These are phyloP conservation scores for Xerocomus spinulosus DNA, from an alignment of 768 basidiomycete genomes.

Conservation along the genomic window DNA sequence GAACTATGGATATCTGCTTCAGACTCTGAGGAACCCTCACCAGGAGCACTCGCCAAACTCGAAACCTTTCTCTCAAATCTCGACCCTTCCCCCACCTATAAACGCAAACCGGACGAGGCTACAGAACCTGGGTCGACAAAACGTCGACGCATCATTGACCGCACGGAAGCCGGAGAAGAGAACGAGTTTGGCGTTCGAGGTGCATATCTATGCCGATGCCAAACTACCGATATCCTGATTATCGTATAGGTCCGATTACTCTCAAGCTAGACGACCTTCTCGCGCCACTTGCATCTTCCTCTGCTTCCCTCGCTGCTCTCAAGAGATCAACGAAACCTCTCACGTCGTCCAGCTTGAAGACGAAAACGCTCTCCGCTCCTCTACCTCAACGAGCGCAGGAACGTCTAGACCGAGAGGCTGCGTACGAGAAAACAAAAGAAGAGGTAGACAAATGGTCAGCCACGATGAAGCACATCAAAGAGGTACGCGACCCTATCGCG, in stretches of 20 bases:
- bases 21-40: constrained; percentile 46
- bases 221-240: constrained; percentile 3
- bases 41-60: constrained; percentile 63
- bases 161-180: constrained; percentile 75
- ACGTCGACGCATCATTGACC: constrained; percentile 59
- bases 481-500: constrained; percentile 42
- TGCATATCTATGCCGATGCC: constrained; percentile 14
- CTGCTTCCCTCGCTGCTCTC: constrained; percentile 55
- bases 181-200: constrained; percentile 72
- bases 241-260: constrained; percentile 34
- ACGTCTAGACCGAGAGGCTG: constrained; percentile 86
- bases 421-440: constrained; percentile 87
- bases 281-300: constrained; percentile 61
- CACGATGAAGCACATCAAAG: constrained; percentile 88
- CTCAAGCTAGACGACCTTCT: constrained; percentile 73
- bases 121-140: constrained; percentile 39
- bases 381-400: constrained; percentile 85
- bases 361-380: constrained; percentile 69
- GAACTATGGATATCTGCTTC: constrained; percentile 46
- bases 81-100: constrained; percentile 49
- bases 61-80: constrained; percentile 68
- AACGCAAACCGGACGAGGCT: constrained; percentile 42
- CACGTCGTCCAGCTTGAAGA: constrained; percentile 49
- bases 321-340: constrained; percentile 68
- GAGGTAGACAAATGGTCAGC: constrained; percentile 93